A percentile compares a stretch with the other conserved stretches of the same genome.
phyloP scores from a whole-genome alignment of 2,329 filamentous ascomycete species.

The Hyphodiscus sp. region DNA sequence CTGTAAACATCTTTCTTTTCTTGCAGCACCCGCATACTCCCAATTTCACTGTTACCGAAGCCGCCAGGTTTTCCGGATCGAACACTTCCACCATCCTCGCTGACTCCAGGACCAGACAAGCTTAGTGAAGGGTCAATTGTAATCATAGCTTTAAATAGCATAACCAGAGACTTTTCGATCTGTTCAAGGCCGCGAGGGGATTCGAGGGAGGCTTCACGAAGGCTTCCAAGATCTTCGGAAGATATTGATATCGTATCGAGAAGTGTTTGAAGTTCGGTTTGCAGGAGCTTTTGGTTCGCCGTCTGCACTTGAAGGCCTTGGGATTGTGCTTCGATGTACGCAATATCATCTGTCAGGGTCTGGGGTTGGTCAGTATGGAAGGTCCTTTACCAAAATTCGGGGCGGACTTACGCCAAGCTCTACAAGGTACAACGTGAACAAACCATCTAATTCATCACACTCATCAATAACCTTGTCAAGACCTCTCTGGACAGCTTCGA shows the following conservation, averaged over 20 bases:
- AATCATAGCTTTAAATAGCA: conserved; percentile 84
- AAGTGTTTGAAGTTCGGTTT: conserved; percentile 82
- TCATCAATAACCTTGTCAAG: conserved; percentile 89
- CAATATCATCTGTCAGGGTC: conserved; percentile 92
- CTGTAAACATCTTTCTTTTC: conserved; percentile 91
- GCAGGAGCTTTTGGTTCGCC: conserved; percentile 86
- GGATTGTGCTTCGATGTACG: conserved; percentile 94
- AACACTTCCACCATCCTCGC: conserved; percentile 30
- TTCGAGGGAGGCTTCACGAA: conserved; percentile 69
- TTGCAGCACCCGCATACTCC: conserved; percentile 87
- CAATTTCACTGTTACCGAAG: conserved; percentile 44
- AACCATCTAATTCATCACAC: conserved; percentile 91
- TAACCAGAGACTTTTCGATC: conserved; percentile 70
- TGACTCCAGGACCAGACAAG: conserved; percentile 33
- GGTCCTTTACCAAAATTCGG: conserved; percentile 8
- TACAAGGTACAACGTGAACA: conserved; percentile 89
- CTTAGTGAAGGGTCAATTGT: conserved; percentile 84
- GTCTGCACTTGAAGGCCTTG: conserved; percentile 96
- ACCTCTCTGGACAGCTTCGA: conserved; percentile 77
- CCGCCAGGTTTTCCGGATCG: conserved; percentile 35
- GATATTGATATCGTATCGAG: conserved; percentile 89
- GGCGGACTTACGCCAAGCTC: conserved; percentile 69
- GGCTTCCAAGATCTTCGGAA: conserved; percentile 62
- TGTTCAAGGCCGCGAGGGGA: conserved; percentile 64
- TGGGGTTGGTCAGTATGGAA: conserved; percentile 33